phyloP scores from a whole-genome alignment of 495 filamentous ascomycete genomes.

The Hypoxylon fuscum region DNA sequence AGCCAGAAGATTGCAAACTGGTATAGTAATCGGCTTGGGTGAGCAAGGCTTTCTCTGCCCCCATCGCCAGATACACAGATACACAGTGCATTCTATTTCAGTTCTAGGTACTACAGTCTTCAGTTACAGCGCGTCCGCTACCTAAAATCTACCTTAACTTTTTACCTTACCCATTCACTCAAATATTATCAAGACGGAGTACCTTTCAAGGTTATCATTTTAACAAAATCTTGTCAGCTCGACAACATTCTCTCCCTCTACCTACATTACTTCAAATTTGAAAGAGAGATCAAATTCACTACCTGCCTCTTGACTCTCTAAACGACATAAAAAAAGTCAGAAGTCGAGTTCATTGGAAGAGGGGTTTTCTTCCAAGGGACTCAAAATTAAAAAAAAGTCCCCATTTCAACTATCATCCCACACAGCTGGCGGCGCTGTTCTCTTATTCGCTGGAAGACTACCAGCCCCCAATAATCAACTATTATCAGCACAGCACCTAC shows the following conservation, averaged over 20 bases:
- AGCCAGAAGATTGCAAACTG: neutral
- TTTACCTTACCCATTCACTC: constrained; percentile 1
- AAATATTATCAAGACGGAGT: too few species aligned
- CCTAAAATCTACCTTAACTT: neutral
- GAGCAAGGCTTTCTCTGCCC: constrained; percentile 12
- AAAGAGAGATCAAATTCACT: neutral
- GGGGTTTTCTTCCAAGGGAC: constrained; percentile 3
- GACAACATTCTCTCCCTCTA: too few species aligned
- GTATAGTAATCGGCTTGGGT: constrained; percentile 18
- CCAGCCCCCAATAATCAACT: constrained; percentile 39
- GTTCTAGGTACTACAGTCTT: too few species aligned
- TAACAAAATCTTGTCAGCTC: too few species aligned
- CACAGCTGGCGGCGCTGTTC: constrained; percentile 4
- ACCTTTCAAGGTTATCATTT: too few species aligned
- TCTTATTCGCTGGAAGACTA: constrained; percentile 33
- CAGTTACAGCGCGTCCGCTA: neutral
- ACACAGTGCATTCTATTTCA: constrained; percentile 28
- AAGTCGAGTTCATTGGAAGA: constrained; percentile 18
- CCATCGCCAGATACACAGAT: constrained; percentile 20
- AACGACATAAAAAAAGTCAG: neutral
- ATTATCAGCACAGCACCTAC: constrained; percentile 33
- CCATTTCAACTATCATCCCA: constrained; percentile 16
- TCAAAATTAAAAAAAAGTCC: constrained; percentile 5
- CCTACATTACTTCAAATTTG: neutral
- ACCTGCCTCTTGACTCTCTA: neutral